phyloP scores from a whole-genome alignment of 805 yeast genomes.

The Barnettozyma botsteinii region DNA sequence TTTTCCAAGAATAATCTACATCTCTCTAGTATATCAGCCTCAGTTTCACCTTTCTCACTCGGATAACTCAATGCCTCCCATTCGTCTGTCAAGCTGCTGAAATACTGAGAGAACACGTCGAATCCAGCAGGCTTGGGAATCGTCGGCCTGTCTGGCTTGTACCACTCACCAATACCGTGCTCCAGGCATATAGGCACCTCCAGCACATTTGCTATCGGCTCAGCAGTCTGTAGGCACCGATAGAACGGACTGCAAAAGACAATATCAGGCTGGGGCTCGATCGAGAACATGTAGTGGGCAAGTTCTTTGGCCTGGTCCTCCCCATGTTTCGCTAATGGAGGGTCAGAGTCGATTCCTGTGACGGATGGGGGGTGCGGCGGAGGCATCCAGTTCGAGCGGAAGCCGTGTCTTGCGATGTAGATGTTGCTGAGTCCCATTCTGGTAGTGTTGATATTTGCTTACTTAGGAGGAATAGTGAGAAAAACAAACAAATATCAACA shows the following conservation, averaged over 20 bases:
- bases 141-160: slow-evolving; percentile 56
- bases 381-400: slow-evolving; percentile 77
- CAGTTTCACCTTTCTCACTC: slow-evolving; percentile 64
- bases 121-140: slow-evolving; percentile 66
- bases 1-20: slow-evolving; percentile 46
- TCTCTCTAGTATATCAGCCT: slow-evolving; percentile 60
- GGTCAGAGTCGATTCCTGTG: slow-evolving; percentile 88
- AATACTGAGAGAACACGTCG: slow-evolving; percentile 44
- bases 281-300: slow-evolving; percentile 49
- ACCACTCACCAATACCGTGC: slow-evolving; percentile 91
- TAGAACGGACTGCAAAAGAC: slow-evolving; percentile 82
- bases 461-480: not conserved
- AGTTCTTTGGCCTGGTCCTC: slow-evolving; percentile 80
- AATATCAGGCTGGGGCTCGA: slow-evolving; percentile 57
- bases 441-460: not conserved
- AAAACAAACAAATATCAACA: not conserved
- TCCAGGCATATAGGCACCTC: slow-evolving; percentile 62
- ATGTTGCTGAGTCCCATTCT: slow-evolving; percentile 49
- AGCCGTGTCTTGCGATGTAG: slow-evolving; percentile 82
- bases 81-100: slow-evolving; percentile 40
- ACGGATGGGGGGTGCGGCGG: slow-evolving; percentile 73
- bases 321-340: slow-evolving; percentile 84
- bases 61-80: slow-evolving; percentile 60
- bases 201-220: slow-evolving; percentile 58
- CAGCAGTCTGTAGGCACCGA: slow-evolving; percentile 78